Evolutionary conservation across 495 filamentous ascomycete species (phyloP), one percentile per base, ranked within the genome.

Genomic region (Podospora sp.): DNA sequence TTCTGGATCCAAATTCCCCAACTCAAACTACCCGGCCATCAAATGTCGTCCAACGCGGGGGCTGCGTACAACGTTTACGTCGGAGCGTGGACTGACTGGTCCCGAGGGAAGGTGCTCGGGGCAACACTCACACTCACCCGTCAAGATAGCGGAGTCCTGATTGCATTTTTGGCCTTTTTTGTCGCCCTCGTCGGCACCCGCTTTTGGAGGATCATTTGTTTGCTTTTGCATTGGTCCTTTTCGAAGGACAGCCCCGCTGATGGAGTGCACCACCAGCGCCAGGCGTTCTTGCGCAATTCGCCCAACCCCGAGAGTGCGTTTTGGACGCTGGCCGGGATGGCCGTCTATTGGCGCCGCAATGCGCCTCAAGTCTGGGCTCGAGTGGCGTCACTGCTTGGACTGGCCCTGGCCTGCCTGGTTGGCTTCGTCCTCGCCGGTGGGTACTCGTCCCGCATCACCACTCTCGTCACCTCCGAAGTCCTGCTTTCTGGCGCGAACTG

Each of bases 81-180:
- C 21, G 71, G 71, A 1, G 3, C 52, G n/a, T 73, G 71, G 71
- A 69, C 57, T 21, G 61, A 73, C 49, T 73, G 71, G 71, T 73
- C 71, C 1, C 12, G 59, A 8, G 71, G 71, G 7, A 24, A 6
- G 7, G 51, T 71, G 16, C 49, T 63, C 14, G 71, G 71, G n/a
- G 46, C 68, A 14, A 71, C 68, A 3, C 52, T 71, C 11, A 73
- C 71, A 5, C 62, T 73, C 22, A 60, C 56, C 0, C 56, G 60
- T 0, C 49, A 64, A 24, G 52, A 66, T 24, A 57, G 65, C 22
- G 33, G 55, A 21, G 56, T 71, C 1, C 35, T 73, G 2, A 69
- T 70, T 24, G 71, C 71, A 16, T 67, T 73, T 29, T 5, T 71
- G 1, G 66, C 69, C 21, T 65, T 73, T 21, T 73, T 58, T 22